Conservation (phyloP, 2,329 filamentous ascomycete genomes). For the Macrophomina phaseolina region DNA sequence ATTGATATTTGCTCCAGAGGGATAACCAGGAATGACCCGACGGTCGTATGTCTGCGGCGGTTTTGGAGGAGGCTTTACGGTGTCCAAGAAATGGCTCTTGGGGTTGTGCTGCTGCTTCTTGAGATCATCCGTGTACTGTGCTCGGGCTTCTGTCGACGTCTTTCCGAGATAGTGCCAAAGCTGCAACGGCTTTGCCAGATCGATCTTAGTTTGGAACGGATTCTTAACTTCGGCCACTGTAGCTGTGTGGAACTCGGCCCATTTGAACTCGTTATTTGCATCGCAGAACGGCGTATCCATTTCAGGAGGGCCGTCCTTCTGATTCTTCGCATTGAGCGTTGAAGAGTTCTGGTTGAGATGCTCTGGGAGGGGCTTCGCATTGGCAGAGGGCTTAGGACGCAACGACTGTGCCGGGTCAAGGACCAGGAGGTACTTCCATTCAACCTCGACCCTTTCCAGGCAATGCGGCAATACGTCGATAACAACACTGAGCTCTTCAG, state of each 20-base stretch:
- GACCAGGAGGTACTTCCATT: constrained; percentile 84
- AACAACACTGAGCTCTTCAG: constrained; percentile 75
- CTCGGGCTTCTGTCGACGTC: constrained; percentile 85
- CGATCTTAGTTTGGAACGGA: constrained; percentile 67
- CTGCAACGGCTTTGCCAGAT: constrained; percentile 74
- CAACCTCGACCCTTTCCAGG: constrained; percentile 72
- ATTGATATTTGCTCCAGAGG: constrained; percentile 21
- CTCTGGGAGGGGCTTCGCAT: constrained; percentile 72
- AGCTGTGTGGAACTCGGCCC: constrained; percentile 73
- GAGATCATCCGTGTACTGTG: constrained; percentile 86
- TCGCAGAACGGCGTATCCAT: constrained; percentile 56
- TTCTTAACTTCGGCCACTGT: constrained; percentile 42
- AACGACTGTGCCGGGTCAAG: constrained; percentile 72
- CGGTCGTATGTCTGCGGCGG: constrained; percentile 27
- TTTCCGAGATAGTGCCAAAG: constrained; percentile 89
- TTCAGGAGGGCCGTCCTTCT: constrained; percentile 56
- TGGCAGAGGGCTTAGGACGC: constrained; percentile 75
- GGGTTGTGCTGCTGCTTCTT: constrained; percentile 66
- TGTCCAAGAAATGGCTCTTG: constrained; percentile 75
- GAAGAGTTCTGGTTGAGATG: constrained; percentile 55
- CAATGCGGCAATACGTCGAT: constrained; percentile 84
- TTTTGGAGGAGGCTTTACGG: constrained; percentile 56
- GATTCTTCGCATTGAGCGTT: constrained; percentile 52
- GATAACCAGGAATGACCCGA: constrained; percentile 7
- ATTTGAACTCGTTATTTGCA: constrained; percentile 52